Base-by-base conservation (phyloP, 2,329 filamentous ascomycete genomes). In the Ceratocystis cubensis region DNA sequence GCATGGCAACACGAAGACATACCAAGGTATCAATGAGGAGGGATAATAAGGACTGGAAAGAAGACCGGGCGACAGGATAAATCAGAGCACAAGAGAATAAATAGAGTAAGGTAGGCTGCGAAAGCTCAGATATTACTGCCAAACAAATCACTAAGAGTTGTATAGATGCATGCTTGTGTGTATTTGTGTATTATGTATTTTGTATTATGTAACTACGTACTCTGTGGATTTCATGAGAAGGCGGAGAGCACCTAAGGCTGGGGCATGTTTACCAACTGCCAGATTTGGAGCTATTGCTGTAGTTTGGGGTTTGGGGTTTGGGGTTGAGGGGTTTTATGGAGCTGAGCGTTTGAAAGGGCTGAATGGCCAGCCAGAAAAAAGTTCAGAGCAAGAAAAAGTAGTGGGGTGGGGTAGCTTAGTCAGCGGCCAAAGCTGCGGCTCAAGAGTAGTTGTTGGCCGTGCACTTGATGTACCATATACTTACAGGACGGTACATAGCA, bases 211-310 rank as follows among this genome's bases (percentile, higher is more conserved):
- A 28, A 13, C 20, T 53, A 15, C 25, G 48, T 53, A 53, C 48
- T 13, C 48, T 53, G 56, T 59, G 56, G 56, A 37, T 37, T 59
- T 59, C 28, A 59, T n/a, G 56, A 59, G 25, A 37, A 59, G 56
- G 56, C 56, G 56, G 56, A 59, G 56, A 56, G 50, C 8, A 22
- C 15, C 25, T 30, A 59, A 59, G 56, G 56, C 56, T 59, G 56
- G 33, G 28, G 56, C 56, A 37, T 59, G 56, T 59, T 59, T 59
- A 59, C 25, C 5, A 59, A 37, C 17, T 59, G 6, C 56, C 56
- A 59, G 56, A 59, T 59, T 41, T 59, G 56, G 56, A 30, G 56
- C 56, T 59, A n/a, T 59, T 59, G 28, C 56, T 59, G 56, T 59
- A 30, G 56, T 37, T 59, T 59, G 10, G 37, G 37, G 37, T 4